These are phyloP conservation scores for Nicotiana otophora DNA, from an alignment of 257 asterid genomes.

Conservation along the genomic window DNA sequence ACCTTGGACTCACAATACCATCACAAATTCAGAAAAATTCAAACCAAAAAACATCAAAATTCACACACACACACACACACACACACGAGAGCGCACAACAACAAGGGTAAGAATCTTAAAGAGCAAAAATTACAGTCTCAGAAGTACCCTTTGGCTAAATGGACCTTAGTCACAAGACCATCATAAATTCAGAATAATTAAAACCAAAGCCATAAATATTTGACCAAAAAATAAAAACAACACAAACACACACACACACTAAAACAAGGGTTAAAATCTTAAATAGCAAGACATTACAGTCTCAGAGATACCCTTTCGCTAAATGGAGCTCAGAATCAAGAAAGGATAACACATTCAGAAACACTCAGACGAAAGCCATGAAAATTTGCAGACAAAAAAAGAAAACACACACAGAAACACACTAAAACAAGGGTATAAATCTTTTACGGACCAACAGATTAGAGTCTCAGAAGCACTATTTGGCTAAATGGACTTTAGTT, in stretches of 20 bases:
- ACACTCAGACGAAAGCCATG: no score
- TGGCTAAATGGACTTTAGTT: constrained; percentile 62
- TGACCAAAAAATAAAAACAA: background rate
- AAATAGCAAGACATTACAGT: background rate
- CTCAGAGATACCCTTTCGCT: no score
- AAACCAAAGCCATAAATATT: background rate
- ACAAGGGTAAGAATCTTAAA: background rate
- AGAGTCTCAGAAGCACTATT: constrained; percentile 39
- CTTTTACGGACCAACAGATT: background rate
- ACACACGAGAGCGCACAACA: background rate
- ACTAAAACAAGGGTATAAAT: background rate
- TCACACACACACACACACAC: background rate
- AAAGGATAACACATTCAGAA: no score
- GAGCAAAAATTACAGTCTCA: constrained; percentile 12
- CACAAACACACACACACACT: background rate
- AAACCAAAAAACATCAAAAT: background rate
- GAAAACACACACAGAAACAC: no score
- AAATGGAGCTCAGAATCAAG: background rate
- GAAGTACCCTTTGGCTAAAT: constrained; percentile 54
- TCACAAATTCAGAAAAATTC: background rate
- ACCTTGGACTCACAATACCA: background rate
- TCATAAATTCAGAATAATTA: background rate
- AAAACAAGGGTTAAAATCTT: no score
- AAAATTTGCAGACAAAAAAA: no score
- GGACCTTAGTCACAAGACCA: constrained; percentile 37